Evolutionary conservation across 257 asterid species (phyloP).

Genomic region (Solanum acaule): DNA sequence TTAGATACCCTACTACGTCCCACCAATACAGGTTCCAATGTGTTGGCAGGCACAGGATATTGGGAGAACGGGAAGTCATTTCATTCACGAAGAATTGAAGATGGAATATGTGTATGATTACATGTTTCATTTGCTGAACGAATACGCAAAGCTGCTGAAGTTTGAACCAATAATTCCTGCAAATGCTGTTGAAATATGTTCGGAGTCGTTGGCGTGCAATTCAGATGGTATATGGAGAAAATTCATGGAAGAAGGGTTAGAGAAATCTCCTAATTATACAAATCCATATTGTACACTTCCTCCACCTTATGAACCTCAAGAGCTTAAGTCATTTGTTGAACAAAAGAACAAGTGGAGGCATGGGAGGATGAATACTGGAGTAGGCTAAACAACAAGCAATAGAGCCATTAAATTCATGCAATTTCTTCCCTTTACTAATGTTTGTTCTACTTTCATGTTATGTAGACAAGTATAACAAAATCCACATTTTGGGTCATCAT

Average conservation of each 20-base stretch:
- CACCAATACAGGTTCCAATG: background rate
- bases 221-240: conserved; percentile 35
- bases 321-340: conserved; percentile 32
- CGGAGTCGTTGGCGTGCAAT: conserved; percentile 55
- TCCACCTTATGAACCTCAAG: conserved; percentile 46
- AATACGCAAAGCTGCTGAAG: background rate
- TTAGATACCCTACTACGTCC: background rate
- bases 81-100: background rate
- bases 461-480: no score
- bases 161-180: background rate
- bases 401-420: no score
- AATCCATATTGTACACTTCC: conserved; percentile 55
- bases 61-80: background rate
- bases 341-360: conserved; percentile 45
- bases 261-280: conserved; percentile 41
- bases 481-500: no score
- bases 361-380: conserved; percentile 66
- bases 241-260: conserved; percentile 70
- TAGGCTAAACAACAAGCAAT: conserved; percentile 11
- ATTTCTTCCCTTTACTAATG: no score
- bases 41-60: background rate
- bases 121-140: background rate
- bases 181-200: conserved; percentile 10
- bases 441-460: no score
- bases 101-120: conserved; percentile 60